These are phyloP conservation scores for Oryza nivara DNA, from an alignment of 176 grass and related monocot genomes.

Conservation along the genomic window DNA sequence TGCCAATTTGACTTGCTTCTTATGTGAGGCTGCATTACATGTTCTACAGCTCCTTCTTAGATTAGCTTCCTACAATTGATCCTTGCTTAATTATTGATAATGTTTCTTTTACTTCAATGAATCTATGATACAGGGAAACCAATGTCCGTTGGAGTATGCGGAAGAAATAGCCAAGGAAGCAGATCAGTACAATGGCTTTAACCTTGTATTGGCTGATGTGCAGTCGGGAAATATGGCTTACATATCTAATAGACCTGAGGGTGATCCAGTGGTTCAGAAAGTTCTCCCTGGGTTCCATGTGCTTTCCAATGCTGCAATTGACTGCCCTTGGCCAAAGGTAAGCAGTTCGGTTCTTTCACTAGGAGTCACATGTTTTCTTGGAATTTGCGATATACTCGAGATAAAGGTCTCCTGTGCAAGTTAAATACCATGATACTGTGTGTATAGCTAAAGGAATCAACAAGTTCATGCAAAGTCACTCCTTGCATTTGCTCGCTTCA, in stretches of 20 bases:
- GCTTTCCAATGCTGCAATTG: constrained; percentile 81
- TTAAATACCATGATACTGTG: not conserved
- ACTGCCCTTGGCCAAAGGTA: constrained; percentile 95
- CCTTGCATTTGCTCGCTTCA: not conserved
- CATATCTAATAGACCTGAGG: constrained; percentile 72
- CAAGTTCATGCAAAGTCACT: not conserved
- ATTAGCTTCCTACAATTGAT: not conserved
- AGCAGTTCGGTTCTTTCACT: not conserved
- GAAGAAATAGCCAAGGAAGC: constrained; percentile 81
- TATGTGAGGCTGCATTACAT: not conserved
- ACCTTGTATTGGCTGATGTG: constrained; percentile 80
- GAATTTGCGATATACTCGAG: constrained; percentile 6
- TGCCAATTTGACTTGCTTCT: not conserved
- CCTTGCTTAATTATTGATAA: not conserved
- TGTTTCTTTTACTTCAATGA: not conserved
- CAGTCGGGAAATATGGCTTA: constrained; percentile 74
- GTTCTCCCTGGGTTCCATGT: constrained; percentile 82
- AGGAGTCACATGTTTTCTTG: not conserved
- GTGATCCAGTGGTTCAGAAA: constrained; percentile 58
- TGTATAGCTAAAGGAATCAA: not conserved
- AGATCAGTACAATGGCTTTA: constrained; percentile 86
- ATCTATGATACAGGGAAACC: constrained; percentile 42
- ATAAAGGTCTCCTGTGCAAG: not conserved
- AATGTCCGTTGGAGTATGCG: constrained; percentile 65
- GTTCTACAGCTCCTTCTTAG: not conserved